Base-by-base conservation (phyloP, 2,329 filamentous ascomycete genomes). In the Xylaria sp. region DNA sequence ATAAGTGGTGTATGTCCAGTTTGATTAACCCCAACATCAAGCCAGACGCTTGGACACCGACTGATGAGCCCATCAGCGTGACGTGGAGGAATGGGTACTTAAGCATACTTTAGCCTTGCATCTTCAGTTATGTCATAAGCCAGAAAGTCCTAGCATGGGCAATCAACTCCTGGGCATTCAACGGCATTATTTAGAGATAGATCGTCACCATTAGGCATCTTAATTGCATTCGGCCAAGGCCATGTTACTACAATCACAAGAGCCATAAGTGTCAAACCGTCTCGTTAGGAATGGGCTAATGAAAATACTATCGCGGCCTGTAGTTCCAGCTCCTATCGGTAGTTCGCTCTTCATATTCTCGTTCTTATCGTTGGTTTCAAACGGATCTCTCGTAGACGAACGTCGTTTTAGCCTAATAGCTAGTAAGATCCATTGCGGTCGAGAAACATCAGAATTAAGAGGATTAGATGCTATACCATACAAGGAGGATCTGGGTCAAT, bases 1-100 rank as follows among this genome's bases (percentile, higher is more conserved):
- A 23, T 23, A 23, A 23, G 23, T 23, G 28, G 28, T 7, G 28
- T 36, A 36, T 2, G 9, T 36, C 11, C 11, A 38, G 7, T 71
- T 76, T 79, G 33, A 79, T 79, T 17, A 78, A 81, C 68, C 73
- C 78, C 4, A 66, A 61, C 7, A 69, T 72, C 28, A 67, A 67
- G 44, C 74, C 36, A 38, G 36, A 38, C 11, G 36, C 36, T 38
- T 79, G 80, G 2, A 63, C 82, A 3, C 36, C 80, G 48, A 80
- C 79, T 17, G 28, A 33, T 59, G 11, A 23, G 17, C 15, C 6
- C 42, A 1, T 77, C 81, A 59, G 76, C 80, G 60, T 51, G 36
- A 79, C 74, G 6, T 17, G 79, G 38, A 74, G 63, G 15, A 51
- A 23, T 15, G 56, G 28, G n/a, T 33, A 4, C 13, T 23, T 38